Base-by-base conservation (phyloP, 352 stramenopile species). In the Phytophthora agathidicida region DNA sequence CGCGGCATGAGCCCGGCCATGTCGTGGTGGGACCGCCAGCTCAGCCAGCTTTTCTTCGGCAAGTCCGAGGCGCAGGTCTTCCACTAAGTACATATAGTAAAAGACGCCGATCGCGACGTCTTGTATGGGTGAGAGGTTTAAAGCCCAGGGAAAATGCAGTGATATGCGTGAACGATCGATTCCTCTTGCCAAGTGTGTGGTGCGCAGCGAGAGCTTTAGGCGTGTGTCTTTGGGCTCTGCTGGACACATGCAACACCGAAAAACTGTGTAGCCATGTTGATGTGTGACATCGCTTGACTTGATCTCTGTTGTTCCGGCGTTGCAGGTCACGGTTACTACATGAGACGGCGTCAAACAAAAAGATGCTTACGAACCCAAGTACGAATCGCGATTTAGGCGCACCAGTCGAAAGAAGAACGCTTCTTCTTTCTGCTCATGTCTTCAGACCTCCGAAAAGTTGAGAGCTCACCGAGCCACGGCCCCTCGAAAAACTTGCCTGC, bases 31-130 rank as follows among this genome's bases (percentile, higher is more conserved):
- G 80, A 91, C 71, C 68, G 65, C 31, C 53, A 87, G 50, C 39
- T 88, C 39, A 83, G 64, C 35, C 81, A 82, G 42, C 50, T 91
- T 49, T 93, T 91, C 73, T 93, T 93, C 50, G 83, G 81, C 55
- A 86, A 84, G 52, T 85, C 81, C 27, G 81, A 93, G 48, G 77
- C 89, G 37, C 80, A 91, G 68, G 57, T 93, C 56, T 90, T 93
- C 58, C 84, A 88, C 16, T 78, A 66, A 52, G 16, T 31, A 3
- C 9, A 33, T n/a, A n/a, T n/a, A n/a, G n/a, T n/a, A n/a, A n/a
- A n/a, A n/a, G n/a, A n/a, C n/a, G n/a, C n/a, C n/a, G n/a, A n/a
- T n/a, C n/a, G n/a, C 42, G 16, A 50, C 3, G 24, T 28, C 30
- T 22, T 63, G 23, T 55, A 61, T 41, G 58, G 42, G 60, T 64